Base-by-base conservation (phyloP, 1,284 basidiomycete genomes). In the Retiboletus fuscus region DNA sequence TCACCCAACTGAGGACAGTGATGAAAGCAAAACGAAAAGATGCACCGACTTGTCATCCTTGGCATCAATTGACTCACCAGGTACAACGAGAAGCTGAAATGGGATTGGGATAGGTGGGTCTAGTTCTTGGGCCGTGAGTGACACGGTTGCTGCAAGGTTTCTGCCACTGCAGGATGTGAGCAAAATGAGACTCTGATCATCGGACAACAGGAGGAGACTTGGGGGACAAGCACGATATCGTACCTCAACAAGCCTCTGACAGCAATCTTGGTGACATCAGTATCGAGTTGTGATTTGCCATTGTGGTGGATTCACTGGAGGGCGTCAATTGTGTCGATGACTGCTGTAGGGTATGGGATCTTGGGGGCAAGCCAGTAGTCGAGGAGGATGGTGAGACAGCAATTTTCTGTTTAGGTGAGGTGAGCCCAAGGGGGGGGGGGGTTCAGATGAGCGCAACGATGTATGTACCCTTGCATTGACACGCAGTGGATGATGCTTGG, bases 11-110 rank as follows among this genome's bases (percentile, higher is more conserved):
- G 5, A 24, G 3, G 7, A 5, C 39, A 41, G 26, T 28, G 13
- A 44, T 34, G 47, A 66, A 13, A 2, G 20, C 16, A n/a, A 20
- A 34, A 26, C 20, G 44, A 16, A 60, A 62, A 13, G 20, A 79
- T 86, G 66, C 71, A 89, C 91, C 69, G 92, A 92, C 79, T 98
- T 95, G 82, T 90, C 99, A 81, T 96, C 91, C 20, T 91, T 92
- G 64, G 96, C 84, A 72, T 98, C 96, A 67, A 98, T 97, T n/a
- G n/a, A n/a, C n/a, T n/a, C n/a, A n/a, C n/a, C n/a, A n/a, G n/a
- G 81, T 97, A 98, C 72, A 97, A 87, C 84, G 39, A 93, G 85
- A 1, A 93, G 80, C 76, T 93, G 91, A 80, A 92, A 91, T 15
- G 87, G 71, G 47, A 93, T 81, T 1, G 90, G 88, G 61, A 91